phyloP scores from a whole-genome alignment of 139 green algal species.

The Zygnema circumcarinatum region DNA sequence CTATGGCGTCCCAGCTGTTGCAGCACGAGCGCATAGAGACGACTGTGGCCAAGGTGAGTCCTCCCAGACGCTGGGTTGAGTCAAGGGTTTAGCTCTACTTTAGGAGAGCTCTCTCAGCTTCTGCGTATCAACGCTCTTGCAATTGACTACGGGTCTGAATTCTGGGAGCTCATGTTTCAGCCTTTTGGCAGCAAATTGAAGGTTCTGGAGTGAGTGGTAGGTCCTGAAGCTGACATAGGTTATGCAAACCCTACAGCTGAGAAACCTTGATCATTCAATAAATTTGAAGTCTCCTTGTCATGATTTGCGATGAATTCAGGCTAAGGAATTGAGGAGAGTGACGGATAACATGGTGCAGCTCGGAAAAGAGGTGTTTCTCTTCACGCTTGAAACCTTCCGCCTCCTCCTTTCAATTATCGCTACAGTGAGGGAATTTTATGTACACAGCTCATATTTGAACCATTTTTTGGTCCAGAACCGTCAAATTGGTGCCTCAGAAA shows the following conservation, averaged over 20 bases:
- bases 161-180: neutral
- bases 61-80: neutral
- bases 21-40: slow-evolving; percentile 93
- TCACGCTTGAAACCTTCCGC: neutral
- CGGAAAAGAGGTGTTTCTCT: slow-evolving; percentile 45
- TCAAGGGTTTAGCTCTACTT: neutral
- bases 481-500: neutral
- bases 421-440: neutral
- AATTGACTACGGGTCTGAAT: neutral
- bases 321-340: slow-evolving; percentile 57
- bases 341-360: slow-evolving; percentile 56
- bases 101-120: neutral
- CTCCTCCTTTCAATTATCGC: neutral
- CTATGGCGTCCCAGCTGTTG: slow-evolving; percentile 93
- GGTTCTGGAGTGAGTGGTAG: no score
- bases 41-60: slow-evolving; percentile 58
- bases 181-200: no score
- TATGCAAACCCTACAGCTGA: no score
- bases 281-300: no score
- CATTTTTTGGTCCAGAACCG: no score
- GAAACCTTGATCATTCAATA: no score
- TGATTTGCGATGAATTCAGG: no score
- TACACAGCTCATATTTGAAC: neutral
- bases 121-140: neutral
- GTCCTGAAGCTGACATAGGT: no score